Conservation (phyloP, 306 rosid genomes). For the Calophaca sinica region DNA sequence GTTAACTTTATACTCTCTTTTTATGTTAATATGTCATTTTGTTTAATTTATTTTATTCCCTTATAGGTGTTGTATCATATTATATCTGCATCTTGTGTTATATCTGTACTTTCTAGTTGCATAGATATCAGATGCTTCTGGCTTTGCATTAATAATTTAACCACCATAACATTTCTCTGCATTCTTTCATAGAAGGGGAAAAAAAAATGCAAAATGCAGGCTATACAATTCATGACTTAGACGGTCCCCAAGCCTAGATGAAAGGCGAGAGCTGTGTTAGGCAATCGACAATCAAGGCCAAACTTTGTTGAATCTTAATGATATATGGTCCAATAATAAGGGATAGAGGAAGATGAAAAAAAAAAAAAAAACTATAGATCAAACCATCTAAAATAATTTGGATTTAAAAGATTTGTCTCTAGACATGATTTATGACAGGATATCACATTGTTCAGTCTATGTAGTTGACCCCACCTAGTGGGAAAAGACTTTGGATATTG, state of each 20-base stretch:
- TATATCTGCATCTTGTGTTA: background rate
- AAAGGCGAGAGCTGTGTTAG: background rate
- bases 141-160: background rate
- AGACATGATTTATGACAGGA: background rate
- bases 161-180: background rate
- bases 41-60: background rate
- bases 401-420: background rate
- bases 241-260: background rate
- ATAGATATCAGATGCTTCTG: background rate
- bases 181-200: too few species aligned
- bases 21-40: too few species aligned
- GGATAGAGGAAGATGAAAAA: background rate
- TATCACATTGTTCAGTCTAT: background rate
- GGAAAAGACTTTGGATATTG: background rate
- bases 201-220: background rate
- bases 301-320: background rate
- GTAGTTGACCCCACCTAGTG: background rate
- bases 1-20: too few species aligned
- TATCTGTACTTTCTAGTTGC: slow-evolving; percentile 13
- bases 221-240: background rate
- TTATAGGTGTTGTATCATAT: background rate
- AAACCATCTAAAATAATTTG: background rate
- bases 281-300: background rate
- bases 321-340: background rate
- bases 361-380: background rate